These are phyloP conservation scores for Puccinia coronata DNA, from an alignment of 1,284 basidiomycete genomes.

Conservation along the genomic window DNA sequence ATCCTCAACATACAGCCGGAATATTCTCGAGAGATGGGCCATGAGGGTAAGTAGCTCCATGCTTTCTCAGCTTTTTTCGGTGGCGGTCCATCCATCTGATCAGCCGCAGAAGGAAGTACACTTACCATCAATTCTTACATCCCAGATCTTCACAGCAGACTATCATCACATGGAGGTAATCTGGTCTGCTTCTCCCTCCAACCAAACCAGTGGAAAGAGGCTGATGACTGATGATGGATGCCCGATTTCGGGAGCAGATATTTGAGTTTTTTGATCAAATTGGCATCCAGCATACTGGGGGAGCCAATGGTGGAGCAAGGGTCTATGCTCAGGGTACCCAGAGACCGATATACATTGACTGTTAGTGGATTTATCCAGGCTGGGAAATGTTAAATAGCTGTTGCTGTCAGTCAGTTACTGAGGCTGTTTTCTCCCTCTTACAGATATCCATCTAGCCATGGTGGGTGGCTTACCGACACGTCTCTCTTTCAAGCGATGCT, in stretches of 20 bases:
- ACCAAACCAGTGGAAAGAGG: neutral
- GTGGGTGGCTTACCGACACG: neutral
- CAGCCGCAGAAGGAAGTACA: no score
- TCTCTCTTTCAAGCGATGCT: neutral
- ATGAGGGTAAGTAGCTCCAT: slow-evolving; percentile 35
- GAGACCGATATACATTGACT: slow-evolving; percentile 40
- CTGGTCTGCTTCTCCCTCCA: neutral
- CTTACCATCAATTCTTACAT: neutral
- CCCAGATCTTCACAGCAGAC: slow-evolving; percentile 44
- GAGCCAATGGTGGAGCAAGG: slow-evolving; percentile 25
- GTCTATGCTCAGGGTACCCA: slow-evolving; percentile 14
- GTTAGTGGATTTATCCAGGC: slow-evolving; percentile 13
- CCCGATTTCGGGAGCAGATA: slow-evolving; percentile 26
- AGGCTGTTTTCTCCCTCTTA: neutral
- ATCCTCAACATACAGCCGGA: slow-evolving; percentile 7
- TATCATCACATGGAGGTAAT: slow-evolving; percentile 40
- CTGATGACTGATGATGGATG: neutral
- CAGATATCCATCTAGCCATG: slow-evolving; percentile 47
- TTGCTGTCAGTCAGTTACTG: neutral
- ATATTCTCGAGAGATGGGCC: slow-evolving; percentile 45
- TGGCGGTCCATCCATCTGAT: neutral
- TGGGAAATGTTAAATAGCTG: neutral
- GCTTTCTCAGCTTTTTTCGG: neutral
- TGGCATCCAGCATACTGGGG: slow-evolving; percentile 34
- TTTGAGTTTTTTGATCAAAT: slow-evolving; percentile 47